Evolutionary conservation across 1,284 basidiomycete genomes (phyloP).

Genomic region (Singerocomus inundabilis): DNA sequence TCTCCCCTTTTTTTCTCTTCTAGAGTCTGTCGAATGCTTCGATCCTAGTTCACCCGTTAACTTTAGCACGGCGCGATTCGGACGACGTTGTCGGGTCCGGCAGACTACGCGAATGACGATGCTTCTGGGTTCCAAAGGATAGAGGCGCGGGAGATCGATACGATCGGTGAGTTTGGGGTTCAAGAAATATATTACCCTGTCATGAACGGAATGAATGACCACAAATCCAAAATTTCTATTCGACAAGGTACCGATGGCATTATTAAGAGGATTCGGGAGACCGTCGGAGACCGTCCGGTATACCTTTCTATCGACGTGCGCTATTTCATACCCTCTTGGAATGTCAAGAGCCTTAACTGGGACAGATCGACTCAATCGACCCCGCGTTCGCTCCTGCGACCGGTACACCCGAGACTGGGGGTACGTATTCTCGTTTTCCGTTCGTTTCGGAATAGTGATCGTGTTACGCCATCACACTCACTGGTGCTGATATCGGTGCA

Average conservation of each 20-base stretch:
- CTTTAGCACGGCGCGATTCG: conserved; percentile 75
- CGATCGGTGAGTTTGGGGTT: conserved; percentile 47
- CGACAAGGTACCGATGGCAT: conserved; percentile 61
- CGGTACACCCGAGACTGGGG: conserved; percentile 61
- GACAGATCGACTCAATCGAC: conserved; percentile 70
- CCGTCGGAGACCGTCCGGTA: conserved; percentile 64
- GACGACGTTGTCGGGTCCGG: conserved; percentile 69
- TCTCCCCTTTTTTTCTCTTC: conserved; percentile 3
- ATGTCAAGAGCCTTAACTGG: not conserved
- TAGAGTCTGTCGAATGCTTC: conserved; percentile 38
- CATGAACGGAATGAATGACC: not conserved
- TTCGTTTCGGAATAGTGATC: not conserved
- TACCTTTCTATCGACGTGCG: conserved; percentile 73
- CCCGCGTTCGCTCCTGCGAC: conserved; percentile 79
- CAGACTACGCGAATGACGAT: conserved; percentile 70
- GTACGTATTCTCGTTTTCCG: conserved; percentile 31
- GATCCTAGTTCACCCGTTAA: conserved; percentile 68
- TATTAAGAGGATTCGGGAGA: conserved; percentile 67
- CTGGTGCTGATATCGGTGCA: not conserved
- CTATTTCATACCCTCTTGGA: conserved; percentile 1
- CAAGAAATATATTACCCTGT: not conserved
- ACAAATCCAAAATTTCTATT: not conserved
- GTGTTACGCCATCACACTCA: too few species aligned
- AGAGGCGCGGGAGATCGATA: conserved; percentile 76
- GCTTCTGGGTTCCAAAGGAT: conserved; percentile 67